A percentile compares a stretch with the other conserved stretches of the same genome.
These are phyloP conservation scores for Leptographium radiaticola DNA, from an alignment of 2,329 filamentous ascomycete species.

Conservation along the genomic window DNA sequence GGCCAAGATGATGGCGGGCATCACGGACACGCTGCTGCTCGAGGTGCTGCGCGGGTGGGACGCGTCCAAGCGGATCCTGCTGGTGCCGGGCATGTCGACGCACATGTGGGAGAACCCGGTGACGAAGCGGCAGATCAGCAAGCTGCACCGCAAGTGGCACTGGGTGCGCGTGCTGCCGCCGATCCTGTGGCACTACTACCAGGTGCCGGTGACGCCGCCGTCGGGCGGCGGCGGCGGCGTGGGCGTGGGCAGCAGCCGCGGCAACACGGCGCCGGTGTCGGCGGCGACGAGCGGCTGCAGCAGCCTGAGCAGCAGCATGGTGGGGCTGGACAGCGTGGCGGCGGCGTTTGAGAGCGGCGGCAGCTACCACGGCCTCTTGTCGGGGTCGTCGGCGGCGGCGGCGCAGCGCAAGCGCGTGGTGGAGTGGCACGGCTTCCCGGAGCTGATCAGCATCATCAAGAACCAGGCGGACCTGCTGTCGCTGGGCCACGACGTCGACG, in stretches of 20 bases:
- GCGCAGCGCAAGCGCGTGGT: slow-evolving; percentile 33
- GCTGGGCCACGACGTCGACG: slow-evolving; percentile 57
- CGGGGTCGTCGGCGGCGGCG: not conserved
- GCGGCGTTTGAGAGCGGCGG: slow-evolving; percentile 1
- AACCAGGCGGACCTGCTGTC: slow-evolving; percentile 66
- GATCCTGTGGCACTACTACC: slow-evolving; percentile 63
- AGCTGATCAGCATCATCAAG: slow-evolving; percentile 60
- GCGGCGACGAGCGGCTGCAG: slow-evolving; percentile 10
- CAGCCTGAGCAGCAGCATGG: slow-evolving; percentile 5
- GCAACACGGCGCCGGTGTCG: slow-evolving; percentile 21
- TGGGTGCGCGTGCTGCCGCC: slow-evolving; percentile 76
- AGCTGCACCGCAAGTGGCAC: slow-evolving; percentile 71
- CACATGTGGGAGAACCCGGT: slow-evolving; percentile 85
- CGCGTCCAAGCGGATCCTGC: slow-evolving; percentile 67
- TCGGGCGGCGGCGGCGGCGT: slow-evolving; percentile 24
- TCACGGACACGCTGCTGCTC: slow-evolving; percentile 68
- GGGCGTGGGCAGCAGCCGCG: slow-evolving; percentile 16
- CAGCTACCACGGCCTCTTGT: slow-evolving; percentile 12
- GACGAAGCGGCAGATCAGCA: slow-evolving; percentile 75
- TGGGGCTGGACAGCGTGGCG: not conserved
- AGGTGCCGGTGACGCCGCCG: slow-evolving; percentile 10
- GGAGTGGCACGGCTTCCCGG: slow-evolving; percentile 51
- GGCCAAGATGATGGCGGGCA: slow-evolving; percentile 75
- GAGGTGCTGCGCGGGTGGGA: slow-evolving; percentile 80
- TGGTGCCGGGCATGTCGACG: slow-evolving; percentile 80